Conservation (phyloP, 2,329 filamentous ascomycete species). For the Hymenoscyphus fructigenus region DNA sequence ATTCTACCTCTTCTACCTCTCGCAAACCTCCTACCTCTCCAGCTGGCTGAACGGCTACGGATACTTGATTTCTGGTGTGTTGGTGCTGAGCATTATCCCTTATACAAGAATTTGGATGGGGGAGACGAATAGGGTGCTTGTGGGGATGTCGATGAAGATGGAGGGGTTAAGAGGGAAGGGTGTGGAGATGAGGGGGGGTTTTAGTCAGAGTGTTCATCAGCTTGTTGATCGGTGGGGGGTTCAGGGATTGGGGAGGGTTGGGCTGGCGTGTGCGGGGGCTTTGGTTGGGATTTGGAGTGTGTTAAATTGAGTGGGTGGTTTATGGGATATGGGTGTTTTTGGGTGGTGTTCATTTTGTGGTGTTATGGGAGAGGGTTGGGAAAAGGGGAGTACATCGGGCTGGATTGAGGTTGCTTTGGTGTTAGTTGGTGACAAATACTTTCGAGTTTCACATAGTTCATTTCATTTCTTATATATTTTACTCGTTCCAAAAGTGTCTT, state of each 20-base stretch:
- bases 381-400: neutral
- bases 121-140: neutral
- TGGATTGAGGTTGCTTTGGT: neutral
- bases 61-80: neutral
- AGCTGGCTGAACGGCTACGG: neutral
- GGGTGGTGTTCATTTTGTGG: neutral
- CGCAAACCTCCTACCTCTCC: neutral
- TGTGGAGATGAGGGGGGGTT: neutral
- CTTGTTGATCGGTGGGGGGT: slow-evolving; percentile 9
- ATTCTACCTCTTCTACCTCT: slow-evolving; percentile 2
- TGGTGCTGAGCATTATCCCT: neutral
- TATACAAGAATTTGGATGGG: neutral
- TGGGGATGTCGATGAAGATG: neutral
- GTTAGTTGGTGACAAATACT: too few species aligned
- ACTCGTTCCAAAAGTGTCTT: neutral
- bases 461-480: too few species aligned
- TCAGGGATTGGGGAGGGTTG: neutral
- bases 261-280: neutral
- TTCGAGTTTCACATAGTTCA: too few species aligned
- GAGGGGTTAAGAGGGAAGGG: neutral
- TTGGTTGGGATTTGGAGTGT: slow-evolving; percentile 4
- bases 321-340: neutral
- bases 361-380: neutral
- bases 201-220: slow-evolving; percentile 2
- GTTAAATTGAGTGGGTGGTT: slow-evolving; percentile 1